Conservation (phyloP, 768 basidiomycete genomes). For the Cubamyces sp. region DNA sequence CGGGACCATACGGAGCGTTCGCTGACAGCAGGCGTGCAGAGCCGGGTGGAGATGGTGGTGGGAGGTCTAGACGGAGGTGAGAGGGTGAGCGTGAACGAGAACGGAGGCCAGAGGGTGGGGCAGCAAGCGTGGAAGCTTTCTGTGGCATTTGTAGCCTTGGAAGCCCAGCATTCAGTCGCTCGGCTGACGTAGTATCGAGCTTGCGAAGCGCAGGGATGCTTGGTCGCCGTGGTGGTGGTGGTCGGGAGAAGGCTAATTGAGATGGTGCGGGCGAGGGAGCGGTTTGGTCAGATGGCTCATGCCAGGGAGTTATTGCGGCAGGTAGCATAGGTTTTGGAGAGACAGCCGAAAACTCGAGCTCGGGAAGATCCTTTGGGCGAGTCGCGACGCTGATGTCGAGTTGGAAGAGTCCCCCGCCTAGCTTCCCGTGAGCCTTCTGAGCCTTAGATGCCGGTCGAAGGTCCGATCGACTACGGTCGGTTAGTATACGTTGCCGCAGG, state of each 20-base stretch:
- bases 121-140: slow-evolving; percentile 61
- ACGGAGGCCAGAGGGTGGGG: slow-evolving; percentile 34
- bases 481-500: slow-evolving; percentile 52
- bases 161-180: slow-evolving; percentile 49
- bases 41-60: slow-evolving; percentile 62
- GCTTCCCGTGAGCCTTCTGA: slow-evolving; percentile 32
- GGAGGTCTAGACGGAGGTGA: slow-evolving; percentile 58
- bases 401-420: slow-evolving; percentile 63
- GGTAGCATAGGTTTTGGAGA: slow-evolving; percentile 65
- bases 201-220: slow-evolving; percentile 65
- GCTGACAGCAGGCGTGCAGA: slow-evolving; percentile 50
- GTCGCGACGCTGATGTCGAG: slow-evolving; percentile 62
- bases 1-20: slow-evolving; percentile 34
- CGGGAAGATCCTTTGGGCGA: slow-evolving; percentile 54
- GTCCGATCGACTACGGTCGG: slow-evolving; percentile 5
- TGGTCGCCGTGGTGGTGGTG: slow-evolving; percentile 58
- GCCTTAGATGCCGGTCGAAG: slow-evolving; percentile 10
- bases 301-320: slow-evolving; percentile 43
- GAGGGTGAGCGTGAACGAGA: slow-evolving; percentile 54
- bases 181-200: slow-evolving; percentile 63
- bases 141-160: slow-evolving; percentile 64
- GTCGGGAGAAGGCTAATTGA: slow-evolving; percentile 54
- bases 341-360: slow-evolving; percentile 54
- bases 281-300: slow-evolving; percentile 43
- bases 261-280: slow-evolving; percentile 73